Conservation (phyloP, 2,329 filamentous ascomycete species). For the Ceratocystis albifundus region DNA sequence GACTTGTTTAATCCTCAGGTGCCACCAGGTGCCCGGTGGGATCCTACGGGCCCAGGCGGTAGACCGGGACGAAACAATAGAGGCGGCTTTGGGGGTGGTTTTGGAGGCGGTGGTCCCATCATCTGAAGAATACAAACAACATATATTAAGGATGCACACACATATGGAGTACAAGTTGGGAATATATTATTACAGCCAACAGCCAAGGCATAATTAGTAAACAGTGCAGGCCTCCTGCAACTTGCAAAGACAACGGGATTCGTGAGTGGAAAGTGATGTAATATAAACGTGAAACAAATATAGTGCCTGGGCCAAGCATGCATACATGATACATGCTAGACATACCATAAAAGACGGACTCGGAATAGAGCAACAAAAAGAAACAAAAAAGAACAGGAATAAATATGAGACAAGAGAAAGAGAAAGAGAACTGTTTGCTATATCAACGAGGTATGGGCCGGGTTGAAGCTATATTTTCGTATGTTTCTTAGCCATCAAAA, state of each 20-base stretch:
- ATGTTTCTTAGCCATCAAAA: not conserved
- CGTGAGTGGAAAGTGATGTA: not conserved
- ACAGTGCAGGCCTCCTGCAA: not conserved
- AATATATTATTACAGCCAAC: not conserved
- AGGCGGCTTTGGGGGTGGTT: conserved; percentile 28
- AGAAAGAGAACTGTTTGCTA: not conserved
- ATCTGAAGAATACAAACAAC: conserved; percentile 7
- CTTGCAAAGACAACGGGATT: not conserved
- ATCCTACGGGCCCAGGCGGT: conserved; percentile 61
- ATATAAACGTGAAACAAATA: not conserved
- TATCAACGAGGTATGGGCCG: not conserved
- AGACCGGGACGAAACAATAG: conserved; percentile 30
- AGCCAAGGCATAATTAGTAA: conserved; percentile 6
- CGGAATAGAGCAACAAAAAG: not conserved
- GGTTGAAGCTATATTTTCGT: not conserved
- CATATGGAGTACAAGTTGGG: not conserved
- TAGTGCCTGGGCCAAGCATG: not conserved
- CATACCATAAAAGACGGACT: not conserved
- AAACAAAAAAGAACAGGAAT: not conserved
- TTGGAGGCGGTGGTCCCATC: conserved; percentile 28
- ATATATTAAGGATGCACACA: not conserved
- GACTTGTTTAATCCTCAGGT: conserved; percentile 45
- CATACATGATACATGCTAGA: not conserved
- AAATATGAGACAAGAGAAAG: not conserved
- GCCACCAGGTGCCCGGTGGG: conserved; percentile 83